Evolutionary conservation across 1,284 basidiomycete species (phyloP).

Genomic region (Hypsizygus ulmarius): DNA sequence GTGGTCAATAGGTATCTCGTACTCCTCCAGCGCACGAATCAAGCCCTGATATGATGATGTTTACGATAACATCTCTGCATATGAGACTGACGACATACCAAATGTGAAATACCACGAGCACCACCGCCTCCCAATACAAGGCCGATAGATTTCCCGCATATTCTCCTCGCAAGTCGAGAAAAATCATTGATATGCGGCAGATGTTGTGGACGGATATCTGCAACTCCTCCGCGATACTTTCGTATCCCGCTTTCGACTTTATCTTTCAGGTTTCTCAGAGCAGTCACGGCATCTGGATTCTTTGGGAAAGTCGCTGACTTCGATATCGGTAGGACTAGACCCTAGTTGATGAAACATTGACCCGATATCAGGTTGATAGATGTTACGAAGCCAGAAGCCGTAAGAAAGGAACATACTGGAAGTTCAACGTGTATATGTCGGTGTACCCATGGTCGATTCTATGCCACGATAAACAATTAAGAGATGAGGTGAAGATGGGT

Average conservation of each 20-base stretch:
- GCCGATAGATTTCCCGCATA: conserved; percentile 93
- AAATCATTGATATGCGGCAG: conserved; percentile 90
- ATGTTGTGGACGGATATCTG: conserved; percentile 69
- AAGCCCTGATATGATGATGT: conserved; percentile 59
- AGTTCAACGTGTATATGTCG: conserved; percentile 91
- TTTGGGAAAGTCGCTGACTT: conserved; percentile 56
- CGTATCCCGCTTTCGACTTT: conserved; percentile 87
- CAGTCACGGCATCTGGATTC: conserved; percentile 88
- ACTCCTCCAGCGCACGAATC: conserved; percentile 89
- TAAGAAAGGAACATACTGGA: conserved; percentile 47
- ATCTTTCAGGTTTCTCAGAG: conserved; percentile 88
- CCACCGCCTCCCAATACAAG: conserved; percentile 96
- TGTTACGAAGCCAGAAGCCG: neutral
- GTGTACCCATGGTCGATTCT: conserved; percentile 94
- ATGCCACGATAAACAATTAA: conserved; percentile 10
- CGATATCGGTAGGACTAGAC: conserved; percentile 61
- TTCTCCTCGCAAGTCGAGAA: conserved; percentile 83
- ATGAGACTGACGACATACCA: conserved; percentile 48
- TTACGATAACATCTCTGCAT: neutral
- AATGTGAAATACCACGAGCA: conserved; percentile 91
- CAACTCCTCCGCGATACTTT: conserved; percentile 76
- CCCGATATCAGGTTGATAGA: neutral
- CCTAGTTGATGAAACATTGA: conserved; percentile 36
- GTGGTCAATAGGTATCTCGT: conserved; percentile 90
- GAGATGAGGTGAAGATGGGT: neutral